A percentile compares a stretch with the other conserved stretches of the same genome.
Evolutionary conservation across 192 early-diverging fungal genomes (phyloP).

Genomic region (Coemansia sp.): DNA sequence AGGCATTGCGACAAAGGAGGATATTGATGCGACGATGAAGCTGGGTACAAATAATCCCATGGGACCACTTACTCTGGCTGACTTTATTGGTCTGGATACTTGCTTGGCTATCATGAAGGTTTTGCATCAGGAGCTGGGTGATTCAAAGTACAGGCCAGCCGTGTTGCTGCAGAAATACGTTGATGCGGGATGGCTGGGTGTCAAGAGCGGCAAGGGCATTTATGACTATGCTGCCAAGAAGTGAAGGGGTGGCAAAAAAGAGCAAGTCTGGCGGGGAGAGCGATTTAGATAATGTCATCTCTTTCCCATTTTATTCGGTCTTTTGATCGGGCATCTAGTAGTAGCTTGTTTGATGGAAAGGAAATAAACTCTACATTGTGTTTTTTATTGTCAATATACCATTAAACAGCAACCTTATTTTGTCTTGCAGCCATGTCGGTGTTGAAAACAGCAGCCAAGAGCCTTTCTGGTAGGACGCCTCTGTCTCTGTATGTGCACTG

Average conservation of each 20-base stretch:
- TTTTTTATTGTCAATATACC: too few species aligned
- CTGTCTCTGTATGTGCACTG: conserved; percentile 57
- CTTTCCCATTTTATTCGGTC: too few species aligned
- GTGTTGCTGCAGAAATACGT: conserved; percentile 92
- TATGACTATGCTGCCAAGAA: conserved; percentile 65
- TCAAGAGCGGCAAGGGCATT: conserved; percentile 87
- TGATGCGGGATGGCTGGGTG: conserved; percentile 94
- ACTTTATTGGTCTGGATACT: conserved; percentile 98
- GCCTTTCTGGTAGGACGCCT: conserved; percentile 8
- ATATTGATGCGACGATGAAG: conserved; percentile 99
- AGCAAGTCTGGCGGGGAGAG: too few species aligned
- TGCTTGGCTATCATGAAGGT: conserved; percentile 98
- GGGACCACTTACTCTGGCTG: conserved; percentile 95
- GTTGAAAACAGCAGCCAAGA: too few species aligned
- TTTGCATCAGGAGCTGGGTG: conserved; percentile 83
- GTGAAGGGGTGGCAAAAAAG: too few species aligned
- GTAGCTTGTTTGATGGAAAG: too few species aligned
- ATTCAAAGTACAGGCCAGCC: conserved; percentile 92
- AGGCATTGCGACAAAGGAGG: conserved; percentile 84
- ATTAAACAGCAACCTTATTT: too few species aligned
- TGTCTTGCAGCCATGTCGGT: background rate
- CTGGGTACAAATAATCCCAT: conserved; percentile 96
- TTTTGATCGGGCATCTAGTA: too few species aligned
- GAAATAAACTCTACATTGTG: too few species aligned
- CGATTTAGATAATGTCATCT: too few species aligned